Conservation (phyloP, 2,329 filamentous ascomycete genomes). For the Achaetomium macrosporum region DNA sequence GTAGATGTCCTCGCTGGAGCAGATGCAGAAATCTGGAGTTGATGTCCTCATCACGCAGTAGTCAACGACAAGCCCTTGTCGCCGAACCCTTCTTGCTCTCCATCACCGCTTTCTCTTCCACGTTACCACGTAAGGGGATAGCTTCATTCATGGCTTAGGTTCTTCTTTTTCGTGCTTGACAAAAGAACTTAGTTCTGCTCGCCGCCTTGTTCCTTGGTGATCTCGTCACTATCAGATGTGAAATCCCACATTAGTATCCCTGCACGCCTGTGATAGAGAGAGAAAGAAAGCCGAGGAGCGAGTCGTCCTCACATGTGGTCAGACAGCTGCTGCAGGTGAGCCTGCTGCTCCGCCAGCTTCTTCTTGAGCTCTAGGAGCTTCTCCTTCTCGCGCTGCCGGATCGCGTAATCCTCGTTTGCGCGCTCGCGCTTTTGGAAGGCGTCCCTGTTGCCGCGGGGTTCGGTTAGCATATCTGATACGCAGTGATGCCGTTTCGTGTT, state of each 20-base stretch:
- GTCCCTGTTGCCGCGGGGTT: slow-evolving; percentile 53
- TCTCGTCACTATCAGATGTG: slow-evolving; percentile 59
- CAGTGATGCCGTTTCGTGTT: not conserved
- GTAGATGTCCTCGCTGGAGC: not conserved
- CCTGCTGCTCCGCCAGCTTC: slow-evolving; percentile 70
- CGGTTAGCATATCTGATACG: slow-evolving; percentile 12
- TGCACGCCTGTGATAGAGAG: not conserved
- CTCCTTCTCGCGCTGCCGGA: slow-evolving; percentile 81
- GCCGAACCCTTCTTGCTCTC: not conserved
- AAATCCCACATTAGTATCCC: not conserved
- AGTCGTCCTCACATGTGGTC: slow-evolving; percentile 67
- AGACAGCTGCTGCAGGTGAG: slow-evolving; percentile 78
- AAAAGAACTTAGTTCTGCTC: slow-evolving; percentile 50
- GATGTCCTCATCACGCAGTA: not conserved
- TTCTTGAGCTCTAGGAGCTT: slow-evolving; percentile 75
- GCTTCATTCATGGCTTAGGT: too few species aligned
- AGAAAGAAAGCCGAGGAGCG: not conserved
- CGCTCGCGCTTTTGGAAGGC: slow-evolving; percentile 89
- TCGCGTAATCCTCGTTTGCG: slow-evolving; percentile 77
- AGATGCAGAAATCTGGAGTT: not conserved
- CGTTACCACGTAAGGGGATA: not conserved
- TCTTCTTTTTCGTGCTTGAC: too few species aligned
- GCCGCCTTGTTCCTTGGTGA: slow-evolving; percentile 66
- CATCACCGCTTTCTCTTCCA: not conserved
- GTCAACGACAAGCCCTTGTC: not conserved